Evolutionary conservation across 345 rosid species (phyloP).

Genomic region (Brassica napus): DNA sequence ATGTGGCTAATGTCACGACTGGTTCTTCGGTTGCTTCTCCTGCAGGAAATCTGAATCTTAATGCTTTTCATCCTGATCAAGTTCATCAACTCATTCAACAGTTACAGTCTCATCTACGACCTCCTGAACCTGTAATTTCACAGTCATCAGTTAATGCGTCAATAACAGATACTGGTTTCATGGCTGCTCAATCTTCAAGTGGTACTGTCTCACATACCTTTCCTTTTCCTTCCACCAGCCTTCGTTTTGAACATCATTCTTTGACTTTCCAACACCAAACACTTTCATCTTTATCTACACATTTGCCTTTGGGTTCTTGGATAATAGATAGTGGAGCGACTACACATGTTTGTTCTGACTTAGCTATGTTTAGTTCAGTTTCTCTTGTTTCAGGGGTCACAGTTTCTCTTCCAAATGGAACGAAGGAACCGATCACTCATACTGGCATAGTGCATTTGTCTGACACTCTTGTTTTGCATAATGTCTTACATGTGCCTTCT

Average conservation of each 20-base stretch:
- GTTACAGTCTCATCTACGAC: not conserved
- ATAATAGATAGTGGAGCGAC: not conserved
- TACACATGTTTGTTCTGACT: not conserved
- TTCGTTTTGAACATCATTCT: not conserved
- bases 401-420: not conserved
- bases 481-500: not conserved
- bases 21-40: not conserved
- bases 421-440: not conserved
- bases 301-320: not conserved
- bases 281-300: not conserved
- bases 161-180: not conserved
- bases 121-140: not conserved
- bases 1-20: not conserved
- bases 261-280: not conserved
- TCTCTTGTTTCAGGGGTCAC: not conserved
- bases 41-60: not conserved
- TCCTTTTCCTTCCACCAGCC: not conserved
- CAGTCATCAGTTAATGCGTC: not conserved
- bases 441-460: not conserved
- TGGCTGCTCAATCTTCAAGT: not conserved
- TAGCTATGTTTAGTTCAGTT: not conserved
- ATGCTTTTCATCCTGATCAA: not conserved
- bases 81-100: not conserved
- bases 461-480: not conserved
- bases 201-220: not conserved